These are phyloP conservation scores for Ganoderma sinense DNA, from an alignment of 1,284 basidiomycete species.

Conservation along the genomic window DNA sequence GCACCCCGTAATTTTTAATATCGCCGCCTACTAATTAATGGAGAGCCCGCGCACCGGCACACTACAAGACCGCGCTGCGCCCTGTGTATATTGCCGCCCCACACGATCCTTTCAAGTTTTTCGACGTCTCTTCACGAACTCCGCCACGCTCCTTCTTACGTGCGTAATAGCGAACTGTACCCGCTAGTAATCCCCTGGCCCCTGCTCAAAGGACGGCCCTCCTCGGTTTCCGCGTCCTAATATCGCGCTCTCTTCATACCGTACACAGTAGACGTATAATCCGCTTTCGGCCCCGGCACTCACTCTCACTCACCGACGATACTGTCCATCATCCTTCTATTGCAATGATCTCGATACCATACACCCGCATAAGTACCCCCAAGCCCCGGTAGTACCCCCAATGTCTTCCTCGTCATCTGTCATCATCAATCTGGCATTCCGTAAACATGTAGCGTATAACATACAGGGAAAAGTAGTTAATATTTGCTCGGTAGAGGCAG, in stretches of 20 bases:
- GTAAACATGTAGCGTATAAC: slow-evolving; percentile 31
- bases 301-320: slow-evolving; percentile 25
- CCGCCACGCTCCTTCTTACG: slow-evolving; percentile 26
- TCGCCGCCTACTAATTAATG: slow-evolving; percentile 15
- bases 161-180: slow-evolving; percentile 28
- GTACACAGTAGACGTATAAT: slow-evolving; percentile 25
- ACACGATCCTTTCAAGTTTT: slow-evolving; percentile 32
- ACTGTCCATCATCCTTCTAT: slow-evolving; percentile 23
- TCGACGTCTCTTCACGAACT: slow-evolving; percentile 35
- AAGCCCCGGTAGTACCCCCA: neutral
- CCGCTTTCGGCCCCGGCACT: slow-evolving; percentile 18
- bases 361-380: slow-evolving; percentile 8
- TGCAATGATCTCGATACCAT: slow-evolving; percentile 21
- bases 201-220: slow-evolving; percentile 9
- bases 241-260: slow-evolving; percentile 22
- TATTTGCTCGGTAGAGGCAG: slow-evolving; percentile 28
- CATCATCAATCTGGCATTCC: slow-evolving; percentile 23
- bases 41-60: neutral
- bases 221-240: slow-evolving; percentile 19
- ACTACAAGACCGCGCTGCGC: slow-evolving; percentile 13
- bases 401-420: slow-evolving; percentile 8
- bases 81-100: slow-evolving; percentile 27
- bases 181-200: slow-evolving; percentile 21
- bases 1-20: slow-evolving; percentile 29
- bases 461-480: slow-evolving; percentile 30